These are phyloP conservation scores for Colletotrichum cordylinicola DNA, from an alignment of 2,329 filamentous ascomycete genomes.

Conservation along the genomic window DNA sequence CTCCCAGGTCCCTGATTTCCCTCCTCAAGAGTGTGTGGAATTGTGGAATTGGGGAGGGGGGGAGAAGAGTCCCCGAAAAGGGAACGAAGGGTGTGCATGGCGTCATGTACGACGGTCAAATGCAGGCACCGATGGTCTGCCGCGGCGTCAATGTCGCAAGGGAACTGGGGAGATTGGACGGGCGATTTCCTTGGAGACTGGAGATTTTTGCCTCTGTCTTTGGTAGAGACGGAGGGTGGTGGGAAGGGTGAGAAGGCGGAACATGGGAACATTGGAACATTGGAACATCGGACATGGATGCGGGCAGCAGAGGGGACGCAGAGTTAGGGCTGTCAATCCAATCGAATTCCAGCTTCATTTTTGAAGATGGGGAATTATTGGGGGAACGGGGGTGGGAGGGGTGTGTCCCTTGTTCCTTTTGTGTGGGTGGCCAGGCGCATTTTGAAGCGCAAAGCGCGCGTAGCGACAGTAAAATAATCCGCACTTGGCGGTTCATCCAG, in stretches of 20 bases:
- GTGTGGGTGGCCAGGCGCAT: background rate
- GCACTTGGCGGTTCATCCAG: background rate
- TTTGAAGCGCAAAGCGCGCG: conserved; percentile 14
- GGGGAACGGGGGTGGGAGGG: background rate
- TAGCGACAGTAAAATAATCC: conserved; percentile 2
- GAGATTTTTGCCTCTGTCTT: background rate
- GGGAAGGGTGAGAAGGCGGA: background rate
- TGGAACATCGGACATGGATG: background rate
- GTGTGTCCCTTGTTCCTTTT: background rate
- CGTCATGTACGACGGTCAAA: conserved; percentile 16
- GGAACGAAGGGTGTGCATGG: conserved; percentile 10
- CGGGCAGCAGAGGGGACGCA: background rate
- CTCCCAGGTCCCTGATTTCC: background rate
- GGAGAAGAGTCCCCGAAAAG: background rate
- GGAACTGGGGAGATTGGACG: background rate
- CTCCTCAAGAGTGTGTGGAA: background rate
- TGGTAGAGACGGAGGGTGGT: background rate
- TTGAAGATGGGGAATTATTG: background rate
- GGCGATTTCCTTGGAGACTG: background rate
- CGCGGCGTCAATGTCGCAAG: background rate
- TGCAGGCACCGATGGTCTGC: conserved; percentile 20
- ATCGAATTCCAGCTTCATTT: background rate
- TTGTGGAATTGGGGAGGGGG: background rate
- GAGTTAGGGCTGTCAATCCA: background rate
- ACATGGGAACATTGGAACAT: background rate